Percentiles rank a stretch among this genome's conserved stretches.
phyloP scores from a whole-genome alignment of 352 stramenopile species.

The Phytopythium cucurbitacearum region DNA sequence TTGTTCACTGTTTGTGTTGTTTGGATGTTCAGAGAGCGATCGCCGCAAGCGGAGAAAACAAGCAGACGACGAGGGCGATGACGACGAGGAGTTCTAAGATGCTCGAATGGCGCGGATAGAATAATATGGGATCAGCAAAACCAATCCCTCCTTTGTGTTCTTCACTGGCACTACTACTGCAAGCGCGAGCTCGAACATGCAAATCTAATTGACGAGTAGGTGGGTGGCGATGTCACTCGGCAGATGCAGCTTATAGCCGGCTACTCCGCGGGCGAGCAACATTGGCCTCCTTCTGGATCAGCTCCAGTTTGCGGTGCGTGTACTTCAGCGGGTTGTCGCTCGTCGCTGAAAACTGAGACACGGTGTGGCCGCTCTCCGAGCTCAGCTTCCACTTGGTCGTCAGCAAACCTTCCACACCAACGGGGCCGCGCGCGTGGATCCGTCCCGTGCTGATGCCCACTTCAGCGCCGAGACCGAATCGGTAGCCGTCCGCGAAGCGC shows the following conservation, averaged over 20 bases:
- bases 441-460: slow-evolving; percentile 97
- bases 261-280: slow-evolving; percentile 66
- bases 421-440: slow-evolving; percentile 95
- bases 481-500: slow-evolving; percentile 94
- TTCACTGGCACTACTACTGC: too few species aligned
- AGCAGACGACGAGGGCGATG: slow-evolving; percentile 36
- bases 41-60: slow-evolving; percentile 63
- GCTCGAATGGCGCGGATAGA: background rate
- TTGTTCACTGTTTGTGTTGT: slow-evolving; percentile 4
- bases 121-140: too few species aligned
- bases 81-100: slow-evolving; percentile 43
- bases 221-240: slow-evolving; percentile 3
- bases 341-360: slow-evolving; percentile 58
- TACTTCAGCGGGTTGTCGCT: slow-evolving; percentile 50
- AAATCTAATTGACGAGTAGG: too few species aligned
- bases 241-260: slow-evolving; percentile 38
- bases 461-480: slow-evolving; percentile 97
- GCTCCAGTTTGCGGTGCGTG: slow-evolving; percentile 72
- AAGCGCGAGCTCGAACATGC: too few species aligned
- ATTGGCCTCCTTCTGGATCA: slow-evolving; percentile 58
- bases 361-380: slow-evolving; percentile 78
- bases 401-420: slow-evolving; percentile 96
- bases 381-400: slow-evolving; percentile 98
- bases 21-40: slow-evolving; percentile 33
- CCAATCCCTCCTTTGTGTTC: too few species aligned